phyloP scores from a whole-genome alignment of 2,329 filamentous ascomycete genomes.

The Ceratocystis ficicola region DNA sequence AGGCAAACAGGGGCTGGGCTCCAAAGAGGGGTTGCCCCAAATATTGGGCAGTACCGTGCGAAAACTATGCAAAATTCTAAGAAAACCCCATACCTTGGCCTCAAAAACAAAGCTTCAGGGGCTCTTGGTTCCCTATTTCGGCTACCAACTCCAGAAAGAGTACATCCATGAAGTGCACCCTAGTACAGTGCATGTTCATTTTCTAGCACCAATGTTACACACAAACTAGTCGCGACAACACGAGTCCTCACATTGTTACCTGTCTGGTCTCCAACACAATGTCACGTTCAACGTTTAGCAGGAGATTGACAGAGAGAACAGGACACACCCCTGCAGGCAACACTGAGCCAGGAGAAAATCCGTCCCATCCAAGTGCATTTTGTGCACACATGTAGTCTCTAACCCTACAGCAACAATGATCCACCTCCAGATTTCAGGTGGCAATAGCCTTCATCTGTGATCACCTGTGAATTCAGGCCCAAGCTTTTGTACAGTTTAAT shows the following conservation, averaged over 20 bases:
- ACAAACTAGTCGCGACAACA: conserved; percentile 2
- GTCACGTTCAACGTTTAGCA: background rate
- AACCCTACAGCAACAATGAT: background rate
- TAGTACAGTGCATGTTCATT: background rate
- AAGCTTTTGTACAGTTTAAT: background rate
- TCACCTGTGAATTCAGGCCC: background rate
- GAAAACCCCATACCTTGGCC: background rate
- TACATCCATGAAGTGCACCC: too few species aligned
- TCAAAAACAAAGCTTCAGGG: background rate
- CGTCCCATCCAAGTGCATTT: too few species aligned
- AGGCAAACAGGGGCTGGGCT: background rate
- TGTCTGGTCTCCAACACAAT: background rate
- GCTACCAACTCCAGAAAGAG: background rate
- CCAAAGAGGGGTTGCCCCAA: background rate
- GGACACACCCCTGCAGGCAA: background rate
- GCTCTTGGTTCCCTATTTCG: background rate
- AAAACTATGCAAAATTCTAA: background rate
- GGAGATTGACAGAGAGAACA: background rate
- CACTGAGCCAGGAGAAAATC: too few species aligned
- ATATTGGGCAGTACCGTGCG: conserved; percentile 1
- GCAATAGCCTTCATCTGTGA: background rate
- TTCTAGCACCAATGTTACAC: background rate
- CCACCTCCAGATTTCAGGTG: background rate
- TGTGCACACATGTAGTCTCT: too few species aligned
- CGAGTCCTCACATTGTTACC: background rate